phyloP scores from a whole-genome alignment of 345 rosid genomes.

The Firmiana major region DNA sequence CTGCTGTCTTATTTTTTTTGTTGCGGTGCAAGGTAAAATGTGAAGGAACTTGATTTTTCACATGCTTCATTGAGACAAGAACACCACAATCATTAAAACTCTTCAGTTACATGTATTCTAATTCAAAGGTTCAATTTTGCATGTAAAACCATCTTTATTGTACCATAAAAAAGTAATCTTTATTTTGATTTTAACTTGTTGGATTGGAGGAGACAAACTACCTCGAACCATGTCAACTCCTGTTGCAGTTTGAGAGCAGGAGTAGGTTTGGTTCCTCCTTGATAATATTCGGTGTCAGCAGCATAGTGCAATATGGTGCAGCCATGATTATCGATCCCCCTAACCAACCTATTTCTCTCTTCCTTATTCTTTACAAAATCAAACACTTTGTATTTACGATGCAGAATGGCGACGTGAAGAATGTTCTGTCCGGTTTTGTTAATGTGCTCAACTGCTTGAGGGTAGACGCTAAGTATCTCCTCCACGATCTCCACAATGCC shows the following conservation, averaged over 20 bases:
- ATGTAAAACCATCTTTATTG: too few relatives aligned
- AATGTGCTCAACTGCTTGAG: slow-evolving; percentile 17
- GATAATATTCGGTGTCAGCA: slow-evolving; percentile 11
- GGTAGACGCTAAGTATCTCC: neutral
- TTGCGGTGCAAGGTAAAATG: slow-evolving; percentile 14
- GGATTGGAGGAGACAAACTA: neutral
- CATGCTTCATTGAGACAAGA: neutral
- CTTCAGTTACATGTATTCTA: too few relatives aligned
- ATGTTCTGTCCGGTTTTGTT: slow-evolving; percentile 8
- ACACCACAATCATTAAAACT: too few relatives aligned
- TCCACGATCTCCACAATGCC: slow-evolving; percentile 18
- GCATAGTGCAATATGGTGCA: slow-evolving; percentile 25
- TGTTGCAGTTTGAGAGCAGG: slow-evolving; percentile 25
- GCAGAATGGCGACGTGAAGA: slow-evolving; percentile 7
- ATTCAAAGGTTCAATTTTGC: too few relatives aligned
- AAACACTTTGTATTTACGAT: slow-evolving; percentile 1
- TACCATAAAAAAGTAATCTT: too few relatives aligned
- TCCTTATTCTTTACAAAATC: neutral
- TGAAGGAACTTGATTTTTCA: slow-evolving; percentile 8
- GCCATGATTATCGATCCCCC: slow-evolving; percentile 15
- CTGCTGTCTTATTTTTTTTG: slow-evolving; percentile 1
- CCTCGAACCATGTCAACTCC: slow-evolving; percentile 24
- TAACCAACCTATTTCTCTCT: neutral
- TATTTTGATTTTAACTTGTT: too few relatives aligned
- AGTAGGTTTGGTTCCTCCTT: slow-evolving; percentile 13